Conservation (phyloP, 2,329 filamentous ascomycete genomes). For the Xylariaceae sp. region DNA sequence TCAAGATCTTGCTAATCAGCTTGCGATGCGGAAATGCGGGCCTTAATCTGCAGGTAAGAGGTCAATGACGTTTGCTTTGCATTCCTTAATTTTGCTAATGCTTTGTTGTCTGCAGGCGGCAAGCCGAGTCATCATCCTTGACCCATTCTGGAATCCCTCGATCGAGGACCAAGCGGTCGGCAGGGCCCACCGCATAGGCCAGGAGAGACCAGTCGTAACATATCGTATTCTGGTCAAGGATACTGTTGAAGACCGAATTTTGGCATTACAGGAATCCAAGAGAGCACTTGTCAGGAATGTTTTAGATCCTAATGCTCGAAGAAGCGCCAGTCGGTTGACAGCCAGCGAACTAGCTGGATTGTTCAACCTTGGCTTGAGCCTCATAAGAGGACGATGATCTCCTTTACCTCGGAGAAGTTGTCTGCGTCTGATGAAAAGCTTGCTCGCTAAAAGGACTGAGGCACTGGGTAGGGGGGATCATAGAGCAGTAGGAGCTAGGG, state of each 20-base stretch:
- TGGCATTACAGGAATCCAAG: constrained; percentile 66
- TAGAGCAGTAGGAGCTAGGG: too few relatives aligned
- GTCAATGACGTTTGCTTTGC: too few relatives aligned
- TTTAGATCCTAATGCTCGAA: constrained; percentile 15
- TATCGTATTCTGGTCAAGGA: constrained; percentile 62
- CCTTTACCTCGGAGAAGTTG: too few relatives aligned
- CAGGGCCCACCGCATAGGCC: constrained; percentile 73
- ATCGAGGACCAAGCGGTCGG: constrained; percentile 75
- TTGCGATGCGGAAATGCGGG: constrained; percentile 73
- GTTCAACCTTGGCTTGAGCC: too few relatives aligned
- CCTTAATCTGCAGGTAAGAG: too few relatives aligned
- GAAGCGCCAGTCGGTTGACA: not conserved
- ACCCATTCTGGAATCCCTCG: constrained; percentile 77
- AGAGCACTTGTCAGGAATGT: constrained; percentile 50
- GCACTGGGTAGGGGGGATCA: too few relatives aligned
- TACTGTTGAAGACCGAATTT: constrained; percentile 72
- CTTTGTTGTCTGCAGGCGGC: too few relatives aligned
- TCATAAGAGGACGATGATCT: too few relatives aligned
- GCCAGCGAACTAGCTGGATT: not conserved
- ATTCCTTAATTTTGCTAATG: too few relatives aligned
- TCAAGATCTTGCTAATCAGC: constrained; percentile 62
- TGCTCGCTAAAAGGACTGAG: too few relatives aligned
- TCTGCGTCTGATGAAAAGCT: too few relatives aligned
- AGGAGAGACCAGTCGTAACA: constrained; percentile 59
- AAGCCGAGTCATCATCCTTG: constrained; percentile 68